Evolutionary conservation across 1,284 basidiomycete species (phyloP), one percentile per base, ranked within the genome.

Genomic region (Takashimella tepidaria): DNA sequence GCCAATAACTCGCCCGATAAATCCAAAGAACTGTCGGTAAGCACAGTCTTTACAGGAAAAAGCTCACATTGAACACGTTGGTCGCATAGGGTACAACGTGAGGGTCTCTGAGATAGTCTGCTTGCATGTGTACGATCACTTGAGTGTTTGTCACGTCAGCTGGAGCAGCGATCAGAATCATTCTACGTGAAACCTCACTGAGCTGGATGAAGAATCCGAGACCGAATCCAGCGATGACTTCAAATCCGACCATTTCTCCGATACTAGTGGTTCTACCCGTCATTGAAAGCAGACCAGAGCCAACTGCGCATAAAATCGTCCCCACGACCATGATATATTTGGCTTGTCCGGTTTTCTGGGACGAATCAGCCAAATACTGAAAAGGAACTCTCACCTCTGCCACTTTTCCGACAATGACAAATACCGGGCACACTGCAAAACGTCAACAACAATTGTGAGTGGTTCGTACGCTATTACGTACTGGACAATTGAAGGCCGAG

Each of bases 71-170:
- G 53, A 61, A 59, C 10, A 62, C 54, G 31, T 55, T 59, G 2
- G 64, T 63, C 2, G 55, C 62, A 45, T 64, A 59, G 12, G 59
- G 59, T 4, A 62, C 47, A 1, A 66, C 42, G 21, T 57, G 55
- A 13, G 59, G 54, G 21, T 54, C 45, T 10, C 44, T 51, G 12
- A 55, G 22, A 42, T 59, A 64, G 25, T 64, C 53, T 2, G 60
- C 57, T 37, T 64, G 62, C 37, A 64, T 54, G 40, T 62, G 57
- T 6, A 64, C 58, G 40, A 62, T 53, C 41, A 66, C 58, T 57
- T 37, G 2, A 40, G 2, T n/a, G 43, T 53, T 13, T 45, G 47
- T 16, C 16, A 16, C 5, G 26, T 11, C 45, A 19, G 31, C 20
- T 20, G 6, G 21, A 37, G 22, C 47, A n/a, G 13, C 19, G 19